These are phyloP conservation scores for Diaporthe aspalathi DNA, from an alignment of 2,329 filamentous ascomycete species.

Conservation along the genomic window DNA sequence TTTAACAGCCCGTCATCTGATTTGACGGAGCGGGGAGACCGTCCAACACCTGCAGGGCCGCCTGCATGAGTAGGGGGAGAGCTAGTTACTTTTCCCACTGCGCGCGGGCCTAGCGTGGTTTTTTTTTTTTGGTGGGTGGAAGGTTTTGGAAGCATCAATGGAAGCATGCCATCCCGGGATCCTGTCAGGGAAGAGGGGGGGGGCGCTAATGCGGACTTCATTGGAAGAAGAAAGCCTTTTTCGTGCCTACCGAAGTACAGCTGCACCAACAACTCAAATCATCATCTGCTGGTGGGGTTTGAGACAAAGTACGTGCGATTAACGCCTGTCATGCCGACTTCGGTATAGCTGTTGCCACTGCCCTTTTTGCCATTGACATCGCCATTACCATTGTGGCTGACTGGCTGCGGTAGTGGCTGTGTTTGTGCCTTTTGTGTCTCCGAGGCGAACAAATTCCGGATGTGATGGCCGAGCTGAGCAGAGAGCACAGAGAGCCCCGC, in stretches of 20 bases:
- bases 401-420: constrained; percentile 14
- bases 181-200: neutral
- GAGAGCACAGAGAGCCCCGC: neutral
- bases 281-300: no score
- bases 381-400: neutral
- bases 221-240: neutral
- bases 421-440: neutral
- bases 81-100: neutral
- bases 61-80: constrained; percentile 18
- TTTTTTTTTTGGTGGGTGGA: neutral
- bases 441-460: neutral
- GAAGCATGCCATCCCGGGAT: constrained; percentile 26
- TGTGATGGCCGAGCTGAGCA: neutral
- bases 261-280: neutral
- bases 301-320: neutral
- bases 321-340: neutral
- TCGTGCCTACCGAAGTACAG: neutral
- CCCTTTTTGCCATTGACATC: no score
- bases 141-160: constrained; percentile 29
- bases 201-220: constrained; percentile 18
- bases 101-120: neutral
- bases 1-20: neutral
- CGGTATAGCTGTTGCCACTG: neutral
- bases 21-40: constrained; percentile 14
- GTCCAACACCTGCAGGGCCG: constrained; percentile 12